phyloP scores from a whole-genome alignment of 768 basidiomycete genomes.

The Tulasnella calospora region DNA sequence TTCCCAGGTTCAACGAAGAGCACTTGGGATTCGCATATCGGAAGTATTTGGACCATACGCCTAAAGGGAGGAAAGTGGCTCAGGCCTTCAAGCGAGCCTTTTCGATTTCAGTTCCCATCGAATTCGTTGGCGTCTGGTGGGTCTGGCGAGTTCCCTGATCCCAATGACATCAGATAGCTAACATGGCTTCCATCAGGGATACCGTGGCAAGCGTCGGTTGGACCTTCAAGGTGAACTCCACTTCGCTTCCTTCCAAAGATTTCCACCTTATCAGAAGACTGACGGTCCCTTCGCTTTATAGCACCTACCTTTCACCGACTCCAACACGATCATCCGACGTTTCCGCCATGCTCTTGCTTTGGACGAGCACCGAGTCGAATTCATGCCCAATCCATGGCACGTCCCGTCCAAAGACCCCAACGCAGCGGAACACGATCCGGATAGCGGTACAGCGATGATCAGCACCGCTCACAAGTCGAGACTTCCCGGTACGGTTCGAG shows the following conservation, averaged over 20 bases:
- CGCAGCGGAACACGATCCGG: constrained; percentile 32
- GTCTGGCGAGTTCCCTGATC: not conserved
- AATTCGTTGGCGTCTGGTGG: constrained; percentile 32
- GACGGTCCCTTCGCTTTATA: not conserved
- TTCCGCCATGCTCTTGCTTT: constrained; percentile 30
- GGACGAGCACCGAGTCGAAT: constrained; percentile 57
- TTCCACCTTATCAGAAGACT: not conserved
- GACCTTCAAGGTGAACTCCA: not conserved
- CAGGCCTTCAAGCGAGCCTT: constrained; percentile 31
- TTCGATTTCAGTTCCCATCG: constrained; percentile 28
- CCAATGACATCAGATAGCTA: not conserved
- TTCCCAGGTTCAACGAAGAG: constrained; percentile 17
- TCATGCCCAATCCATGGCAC: constrained; percentile 40
- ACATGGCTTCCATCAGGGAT: constrained; percentile 24
- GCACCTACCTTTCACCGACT: constrained; percentile 30
- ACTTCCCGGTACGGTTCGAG: not conserved
- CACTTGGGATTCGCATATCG: constrained; percentile 19
- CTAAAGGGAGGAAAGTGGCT: constrained; percentile 20
- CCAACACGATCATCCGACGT: constrained; percentile 26
- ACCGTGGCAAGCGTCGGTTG: constrained; percentile 31
- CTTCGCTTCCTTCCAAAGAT: not conserved
- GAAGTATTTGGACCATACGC: constrained; percentile 18
- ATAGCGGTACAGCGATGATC: constrained; percentile 1
- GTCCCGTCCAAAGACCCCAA: too few species aligned
- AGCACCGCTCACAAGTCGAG: not conserved